A percentile compares a stretch with the other conserved stretches of the same genome.
Conservation (phyloP, 108 stramenopile genomes). For the Skeletonema costatum region DNA sequence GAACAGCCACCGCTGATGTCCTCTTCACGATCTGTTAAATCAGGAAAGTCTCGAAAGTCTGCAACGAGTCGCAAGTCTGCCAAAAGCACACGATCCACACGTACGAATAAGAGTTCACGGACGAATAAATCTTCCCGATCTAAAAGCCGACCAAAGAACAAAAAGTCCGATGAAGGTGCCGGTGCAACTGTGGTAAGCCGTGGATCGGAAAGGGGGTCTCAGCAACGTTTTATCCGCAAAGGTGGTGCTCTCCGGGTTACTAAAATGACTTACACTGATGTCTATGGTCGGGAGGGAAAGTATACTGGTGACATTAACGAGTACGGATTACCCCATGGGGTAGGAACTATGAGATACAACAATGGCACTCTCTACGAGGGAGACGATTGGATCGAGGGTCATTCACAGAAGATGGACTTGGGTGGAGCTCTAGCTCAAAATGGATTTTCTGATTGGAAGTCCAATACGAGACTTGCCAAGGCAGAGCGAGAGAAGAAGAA, state of each 20-base stretch:
- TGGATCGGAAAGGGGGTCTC: neutral
- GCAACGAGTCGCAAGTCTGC: constrained; percentile 22
- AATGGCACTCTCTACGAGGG: constrained; percentile 58
- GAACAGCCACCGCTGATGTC: constrained; percentile 3
- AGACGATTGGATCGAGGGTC: constrained; percentile 49
- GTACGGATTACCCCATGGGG: constrained; percentile 58
- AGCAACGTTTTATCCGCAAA: constrained; percentile 5
- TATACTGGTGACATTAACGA: constrained; percentile 64
- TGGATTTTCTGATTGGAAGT: constrained; percentile 22
- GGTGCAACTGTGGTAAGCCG: constrained; percentile 1
- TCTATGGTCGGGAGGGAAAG: constrained; percentile 56
- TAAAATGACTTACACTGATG: constrained; percentile 52
- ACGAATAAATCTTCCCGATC: constrained; percentile 13
- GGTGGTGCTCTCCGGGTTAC: constrained; percentile 20
- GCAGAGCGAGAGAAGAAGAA: constrained; percentile 18
- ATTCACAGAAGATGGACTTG: constrained; percentile 6
- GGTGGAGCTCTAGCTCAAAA: neutral
- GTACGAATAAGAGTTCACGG: constrained; percentile 21
- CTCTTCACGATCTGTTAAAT: constrained; percentile 7
- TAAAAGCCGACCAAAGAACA: neutral
- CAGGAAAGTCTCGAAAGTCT: constrained; percentile 25
- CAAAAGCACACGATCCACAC: constrained; percentile 22
- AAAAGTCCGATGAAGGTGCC: neutral
- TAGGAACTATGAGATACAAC: constrained; percentile 56
- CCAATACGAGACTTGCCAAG: constrained; percentile 4